Conservation (phyloP, 495 filamentous ascomycete genomes). For the Tuber calosporum region DNA sequence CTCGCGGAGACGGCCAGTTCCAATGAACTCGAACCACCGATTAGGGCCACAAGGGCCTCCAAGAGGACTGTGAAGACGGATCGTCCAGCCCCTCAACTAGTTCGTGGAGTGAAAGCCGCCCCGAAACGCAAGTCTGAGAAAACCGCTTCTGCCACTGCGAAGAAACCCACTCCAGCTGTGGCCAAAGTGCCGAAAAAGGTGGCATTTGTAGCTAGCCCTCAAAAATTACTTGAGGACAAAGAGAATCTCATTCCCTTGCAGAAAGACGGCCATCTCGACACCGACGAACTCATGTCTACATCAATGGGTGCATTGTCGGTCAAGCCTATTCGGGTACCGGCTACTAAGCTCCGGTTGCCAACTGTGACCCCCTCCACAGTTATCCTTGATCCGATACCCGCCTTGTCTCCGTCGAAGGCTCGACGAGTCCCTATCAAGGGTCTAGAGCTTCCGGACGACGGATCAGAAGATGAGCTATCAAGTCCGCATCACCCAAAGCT, state of each 20-base stretch:
- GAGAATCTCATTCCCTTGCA: slow-evolving; percentile 28
- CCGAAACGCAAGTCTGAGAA: slow-evolving; percentile 31
- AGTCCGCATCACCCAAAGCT: slow-evolving; percentile 28
- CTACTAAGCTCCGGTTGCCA: slow-evolving; percentile 31
- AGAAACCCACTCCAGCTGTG: slow-evolving; percentile 6
- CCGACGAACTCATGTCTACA: slow-evolving; percentile 38
- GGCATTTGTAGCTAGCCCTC: slow-evolving; percentile 8
- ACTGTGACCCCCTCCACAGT: slow-evolving; percentile 15
- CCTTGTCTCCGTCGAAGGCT: slow-evolving; percentile 37
- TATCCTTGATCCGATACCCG: slow-evolving; percentile 30
- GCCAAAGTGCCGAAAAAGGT: slow-evolving; percentile 28
- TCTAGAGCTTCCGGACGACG: slow-evolving; percentile 15
- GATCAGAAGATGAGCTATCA: slow-evolving; percentile 35
- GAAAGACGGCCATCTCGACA: slow-evolving; percentile 19
- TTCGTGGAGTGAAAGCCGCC: slow-evolving; percentile 19
- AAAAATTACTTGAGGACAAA: slow-evolving; percentile 27
- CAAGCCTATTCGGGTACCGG: slow-evolving; percentile 31
- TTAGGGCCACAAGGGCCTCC: slow-evolving; percentile 10
- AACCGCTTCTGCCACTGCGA: slow-evolving; percentile 12
- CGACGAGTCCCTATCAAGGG: slow-evolving; percentile 13
- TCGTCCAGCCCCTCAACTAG: background rate
- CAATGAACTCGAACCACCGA: background rate
- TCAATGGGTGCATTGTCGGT: slow-evolving; percentile 40
- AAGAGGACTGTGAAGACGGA: slow-evolving; percentile 7
- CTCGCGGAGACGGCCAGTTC: background rate